Evolutionary conservation across 169 alveolate species (phyloP), one percentile per base, ranked within the genome.

Genomic region (Cryptosporidium andersoni): DNA sequence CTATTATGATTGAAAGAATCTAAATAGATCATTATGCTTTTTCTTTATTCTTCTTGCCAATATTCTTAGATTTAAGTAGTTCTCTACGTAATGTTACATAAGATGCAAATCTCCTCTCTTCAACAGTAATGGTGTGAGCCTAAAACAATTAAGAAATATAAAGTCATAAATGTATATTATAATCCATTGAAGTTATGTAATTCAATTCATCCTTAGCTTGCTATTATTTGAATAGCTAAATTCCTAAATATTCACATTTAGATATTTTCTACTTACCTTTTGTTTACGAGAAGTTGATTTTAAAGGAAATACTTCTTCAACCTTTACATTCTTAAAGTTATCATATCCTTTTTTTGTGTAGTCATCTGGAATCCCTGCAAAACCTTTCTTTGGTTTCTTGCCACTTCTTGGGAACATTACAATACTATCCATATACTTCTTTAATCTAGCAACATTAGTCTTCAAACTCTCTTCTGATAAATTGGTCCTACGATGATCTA

Each of bases 401-500:
- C 96, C 96, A 88, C 94, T 93, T 80, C 97, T 92, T 65, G 99
- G 99, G 93, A 95, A 94, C 89, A 98, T 89, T 81, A 97, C 95
- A 81, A 98, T 91, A 93, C 97, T 96, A 67, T 96, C 88, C 89
- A 95, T 91, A 94, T 97, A 98, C 68, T 94, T 95, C 95, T 96
- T 94, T 65, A 98, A 95, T 85, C 99, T 94, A 89, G 95, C 94
- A 56, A 96, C 98, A 91, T 98, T 98, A 81, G 89, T 62, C 81
- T 94, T 93, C 80, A 98, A 92, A 80, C 97, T 93, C 90, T 98
- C 99, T 68, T 94, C 93, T 64, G 94, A 91, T 81, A 94, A 89
- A 94, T 98, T 96, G 74, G 94, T 93, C 91, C 99, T 94, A 89
- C 99, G 95, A 92, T 97, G 99, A 93, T 98, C 99, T 63, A 97